These are phyloP conservation scores for Lodderomyces elongisporus DNA, from an alignment of 1,139 yeast genomes.

Conservation along the genomic window DNA sequence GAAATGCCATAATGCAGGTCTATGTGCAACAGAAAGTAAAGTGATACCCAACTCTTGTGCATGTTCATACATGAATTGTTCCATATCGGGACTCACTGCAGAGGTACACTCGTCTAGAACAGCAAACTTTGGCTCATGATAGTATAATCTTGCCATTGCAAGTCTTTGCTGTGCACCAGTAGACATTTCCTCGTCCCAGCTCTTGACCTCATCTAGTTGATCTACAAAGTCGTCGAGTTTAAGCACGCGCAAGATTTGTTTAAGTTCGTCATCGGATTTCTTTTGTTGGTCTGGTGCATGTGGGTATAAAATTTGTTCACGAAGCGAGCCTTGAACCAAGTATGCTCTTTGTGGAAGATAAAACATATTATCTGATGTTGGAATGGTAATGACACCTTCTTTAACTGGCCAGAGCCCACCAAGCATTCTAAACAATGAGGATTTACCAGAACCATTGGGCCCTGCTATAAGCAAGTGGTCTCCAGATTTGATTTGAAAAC, in stretches of 20 bases:
- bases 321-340: conserved; percentile 64
- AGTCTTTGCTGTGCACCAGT: conserved; percentile 91
- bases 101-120: conserved; percentile 95
- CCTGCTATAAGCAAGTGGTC: conserved; percentile 88
- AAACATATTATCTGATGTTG: conserved; percentile 67
- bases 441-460: conserved; percentile 94
- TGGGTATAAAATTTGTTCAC: conserved; percentile 89
- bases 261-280: conserved; percentile 56
- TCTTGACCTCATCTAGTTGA: conserved; percentile 59
- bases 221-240: conserved; percentile 50
- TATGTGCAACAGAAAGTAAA: conserved; percentile 83
- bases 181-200: conserved; percentile 86
- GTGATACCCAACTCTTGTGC: conserved; percentile 82
- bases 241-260: conserved; percentile 55
- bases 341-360: conserved; percentile 93
- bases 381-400: conserved; percentile 59
- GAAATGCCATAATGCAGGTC: conserved; percentile 91
- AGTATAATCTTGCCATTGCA: conserved; percentile 90
- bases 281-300: conserved; percentile 59
- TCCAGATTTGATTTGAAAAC: conserved; percentile 72
- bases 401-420: conserved; percentile 94
- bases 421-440: conserved; percentile 80
- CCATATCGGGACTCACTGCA: conserved; percentile 88
- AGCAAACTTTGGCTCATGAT: conserved; percentile 88
- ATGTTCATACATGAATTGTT: conserved; percentile 80